Evolutionary conservation across 1,139 yeast genomes (phyloP), one percentile per base, ranked within the genome.

Genomic region (Suhomyces atakaporum): DNA sequence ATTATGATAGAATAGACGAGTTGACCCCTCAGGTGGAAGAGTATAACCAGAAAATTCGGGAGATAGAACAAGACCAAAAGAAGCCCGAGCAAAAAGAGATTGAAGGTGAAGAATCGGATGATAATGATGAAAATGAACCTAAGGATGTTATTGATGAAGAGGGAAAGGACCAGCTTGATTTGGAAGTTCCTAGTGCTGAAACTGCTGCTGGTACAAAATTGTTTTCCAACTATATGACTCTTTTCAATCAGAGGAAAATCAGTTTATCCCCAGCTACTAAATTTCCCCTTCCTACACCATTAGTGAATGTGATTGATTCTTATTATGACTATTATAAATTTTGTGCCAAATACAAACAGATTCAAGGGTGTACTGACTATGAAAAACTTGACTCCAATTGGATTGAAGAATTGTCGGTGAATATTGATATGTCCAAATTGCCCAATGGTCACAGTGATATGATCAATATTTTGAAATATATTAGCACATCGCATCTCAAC

Each of bases 231-330:
- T 76, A 81, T 49, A 58, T 82, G n/a, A 63, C 67, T 20, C 55
- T 70, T 11, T 79, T 81, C 44, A 61, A 65, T 25, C 66, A 66
- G 14, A 63, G 84, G 38, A 64, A 74, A 13, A 59, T 87, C 25
- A 83, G 92, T 10, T 72, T 82, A 1, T 87, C 96, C 0, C 96
- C 96, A 0, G 76, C 84, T 10, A 86, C 86, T 1, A 69, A 73
- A 25, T 83, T 81, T 51, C 79, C 83, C 0, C 65, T 77, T 10
- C 96, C 96, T 0, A 71, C 75, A 32, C 69, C 84, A 7, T 62
- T 86, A 34, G 57, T 61, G 21, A 73, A 73, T 44, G 79, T 82
- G 0, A 66, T 87, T 28, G 68, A 66, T 12, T 60, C 84, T 2
- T 87, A 82, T 45, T 62, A 65, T 15, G 55, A 54, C 5, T 66